Evolutionary conservation across 345 rosid genomes (phyloP).

Genomic region (Hevea brasiliensis): DNA sequence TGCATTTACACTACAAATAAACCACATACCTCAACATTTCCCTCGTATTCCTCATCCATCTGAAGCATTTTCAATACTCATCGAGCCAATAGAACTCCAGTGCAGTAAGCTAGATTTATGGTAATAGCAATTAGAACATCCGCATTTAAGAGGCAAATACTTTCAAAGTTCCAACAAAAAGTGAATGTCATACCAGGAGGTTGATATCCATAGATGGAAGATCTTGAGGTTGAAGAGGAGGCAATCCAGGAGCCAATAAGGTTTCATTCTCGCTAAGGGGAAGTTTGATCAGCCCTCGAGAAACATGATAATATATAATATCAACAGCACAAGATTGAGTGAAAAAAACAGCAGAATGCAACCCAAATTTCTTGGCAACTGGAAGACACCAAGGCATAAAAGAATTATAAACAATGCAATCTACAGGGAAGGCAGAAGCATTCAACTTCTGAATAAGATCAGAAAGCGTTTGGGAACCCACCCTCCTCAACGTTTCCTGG

Average conservation of each 20-base stretch:
- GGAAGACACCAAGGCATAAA: conserved; percentile 30
- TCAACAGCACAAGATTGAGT: conserved; percentile 41
- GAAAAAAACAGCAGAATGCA: conserved; percentile 21
- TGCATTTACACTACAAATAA: neutral
- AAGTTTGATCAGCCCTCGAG: conserved; percentile 16
- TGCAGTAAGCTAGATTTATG: conserved; percentile 52
- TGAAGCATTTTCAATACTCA: conserved; percentile 64
- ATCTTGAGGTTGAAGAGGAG: conserved; percentile 21
- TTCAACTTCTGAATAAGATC: conserved; percentile 5
- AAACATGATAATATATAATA: conserved; percentile 30
- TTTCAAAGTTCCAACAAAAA: neutral
- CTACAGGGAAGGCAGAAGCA: conserved; percentile 9
- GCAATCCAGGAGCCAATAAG: conserved; percentile 30
- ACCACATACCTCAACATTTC: conserved; percentile 60
- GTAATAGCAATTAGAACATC: neutral
- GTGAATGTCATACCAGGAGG: conserved; percentile 54
- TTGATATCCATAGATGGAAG: too few relatives aligned
- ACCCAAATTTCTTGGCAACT: conserved; percentile 29
- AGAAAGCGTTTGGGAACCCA: conserved; percentile 9
- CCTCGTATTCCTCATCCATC: conserved; percentile 67
- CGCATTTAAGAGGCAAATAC: neutral
- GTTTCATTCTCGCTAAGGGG: neutral
- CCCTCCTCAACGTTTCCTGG: neutral
- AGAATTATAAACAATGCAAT: conserved; percentile 19
- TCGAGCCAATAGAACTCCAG: conserved; percentile 75